phyloP scores from a whole-genome alignment of 148 eudicot genomes.

The Linanthus parryae region DNA sequence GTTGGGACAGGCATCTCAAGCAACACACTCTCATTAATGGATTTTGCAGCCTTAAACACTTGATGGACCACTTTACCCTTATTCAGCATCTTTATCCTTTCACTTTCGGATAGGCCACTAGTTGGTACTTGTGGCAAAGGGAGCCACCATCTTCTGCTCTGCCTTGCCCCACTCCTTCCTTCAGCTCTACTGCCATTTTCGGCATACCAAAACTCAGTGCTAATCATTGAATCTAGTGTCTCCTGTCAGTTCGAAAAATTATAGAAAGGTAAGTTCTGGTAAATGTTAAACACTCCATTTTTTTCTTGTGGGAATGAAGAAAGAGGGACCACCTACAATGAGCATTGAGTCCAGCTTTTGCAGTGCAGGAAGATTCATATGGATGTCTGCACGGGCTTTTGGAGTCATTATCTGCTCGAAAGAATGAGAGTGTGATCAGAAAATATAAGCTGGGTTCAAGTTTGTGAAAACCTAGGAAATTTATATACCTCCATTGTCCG shows the following conservation, averaged over 20 bases:
- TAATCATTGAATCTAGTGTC: slow-evolving; percentile 71
- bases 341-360: slow-evolving; percentile 86
- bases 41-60: slow-evolving; percentile 89
- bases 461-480: background rate
- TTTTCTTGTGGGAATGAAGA: background rate
- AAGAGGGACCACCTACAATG: slow-evolving; percentile 54
- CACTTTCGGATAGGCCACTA: slow-evolving; percentile 69
- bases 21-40: slow-evolving; percentile 73
- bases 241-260: slow-evolving; percentile 40
- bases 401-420: slow-evolving; percentile 80
- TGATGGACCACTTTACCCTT: slow-evolving; percentile 80
- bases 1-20: slow-evolving; percentile 67
- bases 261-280: background rate
- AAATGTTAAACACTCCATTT: background rate
- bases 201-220: slow-evolving; percentile 79
- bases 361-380: slow-evolving; percentile 82
- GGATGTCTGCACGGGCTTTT: slow-evolving; percentile 73
- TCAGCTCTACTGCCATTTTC: slow-evolving; percentile 80
- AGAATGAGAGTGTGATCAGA: background rate
- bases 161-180: slow-evolving; percentile 53
- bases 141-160: slow-evolving; percentile 95
- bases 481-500: slow-evolving; percentile 57
- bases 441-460: slow-evolving; percentile 4
- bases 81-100: slow-evolving; percentile 62
- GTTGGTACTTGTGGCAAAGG: slow-evolving; percentile 82